Conservation (phyloP, 2,329 filamentous ascomycete genomes). For the Epichloe coenophiala region DNA sequence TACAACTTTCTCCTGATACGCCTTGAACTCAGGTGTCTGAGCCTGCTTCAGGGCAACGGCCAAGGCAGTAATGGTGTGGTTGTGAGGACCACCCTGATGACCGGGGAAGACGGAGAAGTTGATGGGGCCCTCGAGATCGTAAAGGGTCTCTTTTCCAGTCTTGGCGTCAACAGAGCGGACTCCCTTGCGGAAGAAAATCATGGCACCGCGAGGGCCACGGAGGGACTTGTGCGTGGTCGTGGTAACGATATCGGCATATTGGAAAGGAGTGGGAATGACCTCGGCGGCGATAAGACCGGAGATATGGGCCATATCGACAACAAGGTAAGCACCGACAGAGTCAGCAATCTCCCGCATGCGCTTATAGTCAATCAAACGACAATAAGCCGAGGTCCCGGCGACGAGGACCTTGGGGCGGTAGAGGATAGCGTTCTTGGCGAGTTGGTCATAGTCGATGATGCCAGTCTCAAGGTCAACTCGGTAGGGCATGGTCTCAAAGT, state of each 20-base stretch:
- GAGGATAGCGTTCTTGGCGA: conserved; percentile 79
- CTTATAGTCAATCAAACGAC: conserved; percentile 90
- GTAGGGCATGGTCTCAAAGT: conserved; percentile 99
- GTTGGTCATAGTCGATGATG: conserved; percentile 90
- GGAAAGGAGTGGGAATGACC: conserved; percentile 88
- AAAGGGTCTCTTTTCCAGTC: conserved; percentile 77
- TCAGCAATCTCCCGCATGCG: conserved; percentile 95
- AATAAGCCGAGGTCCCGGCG: conserved; percentile 95
- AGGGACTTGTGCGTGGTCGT: conserved; percentile 99
- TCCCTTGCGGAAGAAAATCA: conserved; percentile 99
- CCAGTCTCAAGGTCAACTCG: conserved; percentile 79
- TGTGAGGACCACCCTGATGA: conserved; percentile 96
- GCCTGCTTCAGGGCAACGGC: conserved; percentile 94
- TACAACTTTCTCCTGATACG: conserved; percentile 86
- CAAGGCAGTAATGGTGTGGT: conserved; percentile 97
- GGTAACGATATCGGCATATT: conserved; percentile 87
- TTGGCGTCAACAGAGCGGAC: conserved; percentile 82
- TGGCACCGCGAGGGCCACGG: conserved; percentile 90
- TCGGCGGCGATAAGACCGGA: conserved; percentile 87
- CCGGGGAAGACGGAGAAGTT: conserved; percentile 99
- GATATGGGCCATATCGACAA: conserved; percentile 98
- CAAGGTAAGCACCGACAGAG: conserved; percentile 81
- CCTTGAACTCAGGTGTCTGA: conserved; percentile 75
- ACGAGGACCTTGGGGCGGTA: conserved; percentile 95
- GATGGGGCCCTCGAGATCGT: conserved; percentile 90